Evolutionary conservation across 331 rosid genomes (phyloP), one percentile per base, ranked within the genome.

Genomic region (Telfairia occidentalis): DNA sequence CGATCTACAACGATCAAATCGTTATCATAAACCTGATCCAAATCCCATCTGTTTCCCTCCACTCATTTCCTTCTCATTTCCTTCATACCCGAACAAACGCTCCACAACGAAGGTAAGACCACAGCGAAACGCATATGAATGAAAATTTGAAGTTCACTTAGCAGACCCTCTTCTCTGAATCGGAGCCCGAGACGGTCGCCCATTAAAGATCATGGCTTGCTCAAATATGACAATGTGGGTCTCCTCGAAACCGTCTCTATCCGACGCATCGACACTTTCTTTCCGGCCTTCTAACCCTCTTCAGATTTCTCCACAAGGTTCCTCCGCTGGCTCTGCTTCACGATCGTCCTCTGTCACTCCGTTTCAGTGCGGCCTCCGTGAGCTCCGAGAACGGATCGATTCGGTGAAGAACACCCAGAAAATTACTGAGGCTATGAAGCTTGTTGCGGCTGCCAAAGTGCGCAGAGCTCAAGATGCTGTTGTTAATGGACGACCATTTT

Each of bases 381-480:
- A 92, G 71, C 95, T 92, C 63, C 82, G 95, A 9, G 86, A 77
- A 1, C 90, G 97, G 30, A 90, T 92, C 45, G 87, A 72, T 0
- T 92, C 96, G 0, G 97, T 92, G 1, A 90, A 85, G 66, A 92
- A 84, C 85, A 92, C 97, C 43, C 96, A 88, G 89, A 92, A 92
- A 79, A 92, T 92, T 77, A 92, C 97, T 0, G 97, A 92, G 82
- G 97, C 97, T 65, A 92, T 90, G 96, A 92, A 92, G 87, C 97
- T 92, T 42, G 97, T 92, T 9, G 96, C 97, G 0, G 97, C 97
- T 11, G 97, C 96, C 4, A 90, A 88, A 83, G 97, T 92, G 69
- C 87, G 97, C 32, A 84, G 96, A 77, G 97, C 97, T 37, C 96
- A 92, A 83, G 97, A 92, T 82, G 96, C 97, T 58, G 96, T 92